These are phyloP conservation scores for Cynara cardunculus DNA, from an alignment of 129 eudicot genomes.

Conservation along the genomic window DNA sequence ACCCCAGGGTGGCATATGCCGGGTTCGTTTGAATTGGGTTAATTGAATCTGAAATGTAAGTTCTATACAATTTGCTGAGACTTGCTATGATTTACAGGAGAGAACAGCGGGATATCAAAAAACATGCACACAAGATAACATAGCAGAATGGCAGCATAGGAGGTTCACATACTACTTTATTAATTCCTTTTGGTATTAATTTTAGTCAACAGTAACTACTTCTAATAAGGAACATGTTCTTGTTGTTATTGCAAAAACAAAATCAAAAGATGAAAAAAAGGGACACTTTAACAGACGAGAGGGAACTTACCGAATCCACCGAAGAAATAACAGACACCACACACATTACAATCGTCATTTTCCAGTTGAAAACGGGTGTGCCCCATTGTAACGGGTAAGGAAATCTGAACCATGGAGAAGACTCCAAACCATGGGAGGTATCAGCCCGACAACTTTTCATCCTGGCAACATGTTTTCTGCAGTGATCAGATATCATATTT, in stretches of 20 bases:
- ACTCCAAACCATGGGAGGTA: constrained; percentile 70
- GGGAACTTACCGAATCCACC: constrained; percentile 83
- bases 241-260: too few species aligned
- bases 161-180: too few species aligned
- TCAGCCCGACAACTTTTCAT: constrained; percentile 83
- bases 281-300: background rate
- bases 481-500: constrained; percentile 76
- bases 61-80: background rate
- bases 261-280: background rate
- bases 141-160: too few species aligned
- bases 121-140: too few species aligned
- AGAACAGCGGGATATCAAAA: background rate
- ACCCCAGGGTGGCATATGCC: background rate
- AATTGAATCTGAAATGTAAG: background rate
- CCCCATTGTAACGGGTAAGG: constrained; percentile 99
- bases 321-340: constrained; percentile 82
- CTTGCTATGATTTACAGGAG: background rate
- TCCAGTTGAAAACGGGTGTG: constrained; percentile 83
- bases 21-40: background rate
- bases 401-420: constrained; percentile 93
- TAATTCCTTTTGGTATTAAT: too few species aligned
- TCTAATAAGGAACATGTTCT: too few species aligned
- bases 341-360: constrained; percentile 85
- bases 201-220: too few species aligned
- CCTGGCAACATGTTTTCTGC: constrained; percentile 71